These are phyloP conservation scores for Saururus chinensis DNA, from an alignment of 164 flowering plant genomes.

Conservation along the genomic window DNA sequence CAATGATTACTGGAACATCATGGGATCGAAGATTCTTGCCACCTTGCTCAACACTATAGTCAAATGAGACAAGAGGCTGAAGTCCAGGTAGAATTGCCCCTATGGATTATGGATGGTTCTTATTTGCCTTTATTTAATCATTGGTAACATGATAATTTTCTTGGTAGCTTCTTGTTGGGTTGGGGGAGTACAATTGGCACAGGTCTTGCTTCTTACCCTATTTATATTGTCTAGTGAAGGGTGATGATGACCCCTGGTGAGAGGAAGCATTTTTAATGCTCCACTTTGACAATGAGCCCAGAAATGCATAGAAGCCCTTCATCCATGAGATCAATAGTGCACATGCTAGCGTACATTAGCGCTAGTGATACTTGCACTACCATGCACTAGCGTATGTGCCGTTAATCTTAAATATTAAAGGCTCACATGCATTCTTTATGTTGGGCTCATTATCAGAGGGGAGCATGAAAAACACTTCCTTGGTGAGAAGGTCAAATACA, in stretches of 20 bases:
- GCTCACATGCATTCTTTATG: too few species aligned
- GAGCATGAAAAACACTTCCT: too few species aligned
- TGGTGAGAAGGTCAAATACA: constrained; percentile 7
- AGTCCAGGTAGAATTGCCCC: constrained; percentile 44
- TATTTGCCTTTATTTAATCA: too few species aligned
- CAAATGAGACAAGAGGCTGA: constrained; percentile 99
- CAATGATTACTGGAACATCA: constrained; percentile 78
- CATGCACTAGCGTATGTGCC: too few species aligned
- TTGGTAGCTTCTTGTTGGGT: constrained; percentile 5
- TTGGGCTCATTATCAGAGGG: too few species aligned
- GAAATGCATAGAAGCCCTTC: too few species aligned
- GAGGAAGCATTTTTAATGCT: too few species aligned
- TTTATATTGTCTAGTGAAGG: constrained; percentile 4
- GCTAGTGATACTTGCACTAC: too few species aligned
- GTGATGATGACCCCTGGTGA: constrained; percentile 10
- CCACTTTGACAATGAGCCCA: too few species aligned
- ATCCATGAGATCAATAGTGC: too few species aligned
- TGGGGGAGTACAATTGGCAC: constrained; percentile 6
- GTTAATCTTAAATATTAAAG: too few species aligned
- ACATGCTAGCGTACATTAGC: too few species aligned
- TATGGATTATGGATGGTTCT: not conserved
- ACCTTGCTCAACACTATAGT: constrained; percentile 98
- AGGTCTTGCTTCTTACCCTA: constrained; percentile 9
- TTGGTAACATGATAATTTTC: constrained; percentile 4
- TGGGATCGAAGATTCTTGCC: constrained; percentile 98